Evolutionary conservation across 148 eudicot species (phyloP), one percentile per base, ranked within the genome.

Genomic region (Rhododendron molle): DNA sequence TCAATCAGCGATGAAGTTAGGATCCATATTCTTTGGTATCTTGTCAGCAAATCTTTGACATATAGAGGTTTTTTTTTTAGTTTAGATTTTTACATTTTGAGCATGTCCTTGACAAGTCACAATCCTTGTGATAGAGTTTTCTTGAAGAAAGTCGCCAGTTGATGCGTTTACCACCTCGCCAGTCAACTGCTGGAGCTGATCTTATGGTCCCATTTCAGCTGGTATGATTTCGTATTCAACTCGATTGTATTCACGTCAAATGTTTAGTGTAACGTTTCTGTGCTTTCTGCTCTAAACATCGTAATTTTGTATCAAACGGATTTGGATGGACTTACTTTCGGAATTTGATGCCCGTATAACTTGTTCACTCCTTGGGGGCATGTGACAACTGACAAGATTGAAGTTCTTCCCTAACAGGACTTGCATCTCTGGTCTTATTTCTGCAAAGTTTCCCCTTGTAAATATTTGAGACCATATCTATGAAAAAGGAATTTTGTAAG

Each of bases 141-240:
- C 94, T 97, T 85, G 99, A 97, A 89, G 98, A 94, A 88, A 94
- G 99, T 87, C 98, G 98, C 40, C 91, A 91, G 86, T 91, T 97
- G 87, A 97, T 97, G 99, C 95, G 98, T 76, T 90, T 97, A 86
- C 99, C 98, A 65, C 99, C 99, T 89, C 98, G 99, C 76, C 99
- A 97, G 73, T 93, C 99, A 83, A 93, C 99, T 46, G 98, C 99
- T 82, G 98, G 93, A 93, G 98, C 99, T 90, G 99, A 97, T 93
- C 98, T 97, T n/a, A 92, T 94, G 99, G 96, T 97, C 83, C 98
- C 99, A n/a, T 95, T 97, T 89, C 98, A 94, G 88, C 89, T 93
- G 93, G 99, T 95, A 92, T 82, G 86, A 86, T 90, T 49, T 26
- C 18, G 1, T 44, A 77, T 18, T 77, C 34, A 32, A 4, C 20